Base-by-base conservation (phyloP, 495 filamentous ascomycete genomes). In the Thermothielavioides terrestris region DNA sequence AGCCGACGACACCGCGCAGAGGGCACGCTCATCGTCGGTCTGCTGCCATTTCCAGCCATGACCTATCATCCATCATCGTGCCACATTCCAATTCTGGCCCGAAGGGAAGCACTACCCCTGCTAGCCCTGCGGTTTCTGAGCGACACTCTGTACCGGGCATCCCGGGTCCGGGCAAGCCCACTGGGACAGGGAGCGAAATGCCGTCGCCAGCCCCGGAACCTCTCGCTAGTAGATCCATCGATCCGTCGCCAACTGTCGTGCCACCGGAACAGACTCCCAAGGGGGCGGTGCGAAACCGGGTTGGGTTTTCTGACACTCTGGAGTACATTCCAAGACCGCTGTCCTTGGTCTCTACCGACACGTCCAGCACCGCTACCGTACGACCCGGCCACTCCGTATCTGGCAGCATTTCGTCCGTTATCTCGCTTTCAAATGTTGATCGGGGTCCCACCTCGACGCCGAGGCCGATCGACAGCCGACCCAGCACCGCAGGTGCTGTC, bases 11-110 rank as follows among this genome's bases (percentile, higher is more conserved):
- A n/a, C 67, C 75, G 9, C 72, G 78, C 48, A 77, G 85, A 57
- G 80, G 86, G 17, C 89, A 95, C 68, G 82, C 82, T 11, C 89
- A 94, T 69, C 79, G 88, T 42, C 79, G 89, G 49, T 94, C 88
- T n/a, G 82, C 79, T 28, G 89, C 89, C 1, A 82, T 94, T 10
- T 92, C 88, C n/a, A 83, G 76, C 52, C 81, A 89, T 51, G 89
- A 95, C 67, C 64, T 94, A 4, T 56, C 63, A 6, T 82, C 81
- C 6, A 75, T 80, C 17, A 85, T 94, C 38, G 68, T 88, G 21
- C 83, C 83, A 49, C 76, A 78, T 10, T 62, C 76, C 3, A 63
- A 61, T 18, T 62, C 79, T 17, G 68, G 67, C 46, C 36, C 74
- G 25, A 70, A 71, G 39, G 73, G 76, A 27, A 79, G 70, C 41